Evolutionary conservation across 352 stramenopile genomes (phyloP).

Genomic region (Aphanomyces euteiches): DNA sequence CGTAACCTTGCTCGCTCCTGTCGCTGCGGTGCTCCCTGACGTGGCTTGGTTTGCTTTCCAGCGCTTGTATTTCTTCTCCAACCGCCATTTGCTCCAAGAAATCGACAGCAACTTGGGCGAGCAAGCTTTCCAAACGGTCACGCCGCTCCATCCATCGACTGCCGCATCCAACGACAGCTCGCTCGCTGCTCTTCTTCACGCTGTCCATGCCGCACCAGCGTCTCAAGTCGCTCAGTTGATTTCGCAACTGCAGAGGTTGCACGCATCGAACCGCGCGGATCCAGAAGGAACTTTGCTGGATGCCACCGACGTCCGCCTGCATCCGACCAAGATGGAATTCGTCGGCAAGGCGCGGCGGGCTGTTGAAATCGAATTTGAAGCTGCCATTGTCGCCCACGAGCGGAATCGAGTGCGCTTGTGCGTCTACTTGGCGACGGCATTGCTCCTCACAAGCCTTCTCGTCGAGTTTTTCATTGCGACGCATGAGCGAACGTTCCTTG

Average conservation of each 20-base stretch:
- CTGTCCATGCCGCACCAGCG: not conserved
- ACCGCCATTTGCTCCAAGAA: constrained; percentile 75
- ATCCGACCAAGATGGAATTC: constrained; percentile 74
- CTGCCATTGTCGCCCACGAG: constrained; percentile 66
- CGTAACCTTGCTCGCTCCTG: constrained; percentile 53
- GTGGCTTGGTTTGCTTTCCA: constrained; percentile 64
- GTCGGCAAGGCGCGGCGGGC: constrained; percentile 74
- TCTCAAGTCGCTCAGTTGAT: constrained; percentile 19
- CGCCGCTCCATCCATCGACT: not conserved
- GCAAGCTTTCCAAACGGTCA: not conserved
- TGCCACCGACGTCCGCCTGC: constrained; percentile 48
- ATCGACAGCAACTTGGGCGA: constrained; percentile 51
- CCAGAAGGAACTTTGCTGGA: not conserved
- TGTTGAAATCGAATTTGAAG: constrained; percentile 69
- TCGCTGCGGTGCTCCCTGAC: constrained; percentile 57
- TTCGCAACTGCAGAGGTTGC: not conserved
- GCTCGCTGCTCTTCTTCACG: not conserved
- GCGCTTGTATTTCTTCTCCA: constrained; percentile 76
- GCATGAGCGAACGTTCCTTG: not conserved
- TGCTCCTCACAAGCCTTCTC: constrained; percentile 14
- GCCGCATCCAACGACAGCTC: not conserved
- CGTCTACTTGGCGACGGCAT: not conserved
- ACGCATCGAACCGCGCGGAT: not conserved
- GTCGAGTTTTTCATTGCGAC: constrained; percentile 22
- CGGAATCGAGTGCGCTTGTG: constrained; percentile 44